Evolutionary conservation across 2,329 filamentous ascomycete genomes (phyloP), one percentile per base, ranked within the genome.

Genomic region (Kalmusia sp.): DNA sequence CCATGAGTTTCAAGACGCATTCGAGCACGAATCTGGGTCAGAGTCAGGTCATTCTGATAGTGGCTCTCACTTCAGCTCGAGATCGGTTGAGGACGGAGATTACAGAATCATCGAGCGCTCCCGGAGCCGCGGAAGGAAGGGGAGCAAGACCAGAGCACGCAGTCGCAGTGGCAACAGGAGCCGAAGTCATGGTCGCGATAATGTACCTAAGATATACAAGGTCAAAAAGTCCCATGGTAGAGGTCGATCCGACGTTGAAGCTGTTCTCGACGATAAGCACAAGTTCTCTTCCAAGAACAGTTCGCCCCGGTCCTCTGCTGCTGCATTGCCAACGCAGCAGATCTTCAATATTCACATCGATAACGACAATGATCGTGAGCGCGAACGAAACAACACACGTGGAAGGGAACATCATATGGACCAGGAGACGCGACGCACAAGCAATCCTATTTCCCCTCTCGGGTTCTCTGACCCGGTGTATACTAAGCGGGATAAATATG

Each of bases 331-430:
- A 22, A 25, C 53, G 4, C 51, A 55, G 19, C 43, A 47, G 2
- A 53, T 55, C 12, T 53, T 69, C 31, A 61, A 67, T 21, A 62
- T 67, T 27, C 58, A 59, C 21, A 51, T 66, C 5, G 31, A 55
- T n/a, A 55, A 60, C 11, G 57, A 57, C 3, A 54, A 58, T 2
- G 57, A 58, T 22, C 50, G 54, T 9, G 56, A 58, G 19, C 52
- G 55, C 17, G 49, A 59, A 27, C 47, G 53, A 24, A 34, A 49
- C 3, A 45, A 48, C 6, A 43, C 58, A 6, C 57, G 54, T 17
- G 37, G 48, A 2, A 56, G 33, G 28, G 41, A 49, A 17, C 24
- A 39, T 38, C 22, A n/a, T 33, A 8, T 19, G 12, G 22, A 53
- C 12, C 39, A 37, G 15, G 43, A 51, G 15, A 3, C 17, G 12